A percentile compares a stretch with the other conserved stretches of the same genome.
Evolutionary conservation across 169 alveolate genomes (phyloP).

Genomic region (Cytauxzoon felis): DNA sequence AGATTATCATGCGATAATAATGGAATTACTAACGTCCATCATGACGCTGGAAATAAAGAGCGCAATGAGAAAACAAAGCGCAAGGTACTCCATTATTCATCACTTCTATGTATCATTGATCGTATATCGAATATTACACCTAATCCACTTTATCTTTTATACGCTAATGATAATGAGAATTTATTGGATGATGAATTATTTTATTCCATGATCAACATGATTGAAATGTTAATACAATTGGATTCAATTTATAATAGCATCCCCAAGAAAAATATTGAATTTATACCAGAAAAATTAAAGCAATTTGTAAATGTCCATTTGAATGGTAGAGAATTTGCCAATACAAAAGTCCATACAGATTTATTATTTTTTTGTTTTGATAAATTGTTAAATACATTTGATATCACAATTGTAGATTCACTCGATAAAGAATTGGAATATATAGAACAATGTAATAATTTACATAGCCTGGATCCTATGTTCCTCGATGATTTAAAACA

Average conservation of each 20-base stretch:
- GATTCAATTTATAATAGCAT: conserved; percentile 2
- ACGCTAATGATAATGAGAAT: too few relatives aligned
- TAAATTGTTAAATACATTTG: neutral
- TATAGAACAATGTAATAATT: neutral
- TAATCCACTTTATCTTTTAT: too few relatives aligned
- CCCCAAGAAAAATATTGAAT: neutral
- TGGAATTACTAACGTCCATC: too few relatives aligned
- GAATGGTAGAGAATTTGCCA: conserved; percentile 3
- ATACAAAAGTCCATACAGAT: neutral
- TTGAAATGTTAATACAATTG: conserved; percentile 4
- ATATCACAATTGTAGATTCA: too few relatives aligned
- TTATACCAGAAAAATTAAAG: neutral
- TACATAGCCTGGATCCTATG: too few relatives aligned
- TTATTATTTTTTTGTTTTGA: neutral
- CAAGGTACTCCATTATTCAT: too few relatives aligned
- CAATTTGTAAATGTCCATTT: neutral
- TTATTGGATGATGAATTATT: conserved; percentile 6
- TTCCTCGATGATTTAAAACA: too few relatives aligned
- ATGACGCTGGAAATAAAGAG: too few relatives aligned
- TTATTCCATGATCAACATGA: neutral
- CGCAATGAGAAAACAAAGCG: too few relatives aligned
- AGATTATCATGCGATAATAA: too few relatives aligned
- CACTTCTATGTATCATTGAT: too few relatives aligned
- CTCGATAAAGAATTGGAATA: neutral
- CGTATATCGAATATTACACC: too few relatives aligned